A percentile compares a stretch with the other conserved stretches of the same genome.
Evolutionary conservation across 371 early-diverging fungal genomes (phyloP).

Genomic region (Phascolomyces articulosus): DNA sequence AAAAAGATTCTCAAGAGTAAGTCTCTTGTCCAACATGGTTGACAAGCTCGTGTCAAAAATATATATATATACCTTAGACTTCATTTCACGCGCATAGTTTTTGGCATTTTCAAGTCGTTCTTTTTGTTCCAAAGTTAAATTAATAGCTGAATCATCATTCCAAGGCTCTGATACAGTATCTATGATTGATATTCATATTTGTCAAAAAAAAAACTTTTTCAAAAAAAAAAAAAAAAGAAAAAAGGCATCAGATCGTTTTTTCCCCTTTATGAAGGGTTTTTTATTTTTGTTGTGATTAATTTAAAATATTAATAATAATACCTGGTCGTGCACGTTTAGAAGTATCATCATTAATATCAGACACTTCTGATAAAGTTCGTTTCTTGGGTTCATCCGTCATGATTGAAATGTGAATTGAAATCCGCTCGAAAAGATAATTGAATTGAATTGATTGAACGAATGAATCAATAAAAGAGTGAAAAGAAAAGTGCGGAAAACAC

Average conservation of each 20-base stretch:
- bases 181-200: neutral
- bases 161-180: neutral
- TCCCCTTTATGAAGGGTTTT: no score
- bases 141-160: neutral
- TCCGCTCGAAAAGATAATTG: no score
- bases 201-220: neutral
- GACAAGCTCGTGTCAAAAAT: neutral
- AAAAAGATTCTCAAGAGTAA: no score
- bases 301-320: neutral
- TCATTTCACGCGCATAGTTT: conserved; percentile 51
- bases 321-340: neutral
- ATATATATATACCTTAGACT: conserved; percentile 17
- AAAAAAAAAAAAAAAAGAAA: neutral
- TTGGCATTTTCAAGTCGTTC: conserved; percentile 49
- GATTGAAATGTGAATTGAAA: no score
- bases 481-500: no score
- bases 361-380: neutral
- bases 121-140: conserved; percentile 28
- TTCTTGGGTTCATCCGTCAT: neutral
- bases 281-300: neutral
- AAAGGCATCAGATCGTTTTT: no score
- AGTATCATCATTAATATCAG: neutral
- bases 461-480: no score
- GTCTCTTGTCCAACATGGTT: no score
- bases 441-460: no score